Percentiles rank a stretch among this genome's conserved stretches.
Evolutionary conservation across 2,329 filamentous ascomycete genomes (phyloP).

Genomic region (Atkinsonella hypoxylon): DNA sequence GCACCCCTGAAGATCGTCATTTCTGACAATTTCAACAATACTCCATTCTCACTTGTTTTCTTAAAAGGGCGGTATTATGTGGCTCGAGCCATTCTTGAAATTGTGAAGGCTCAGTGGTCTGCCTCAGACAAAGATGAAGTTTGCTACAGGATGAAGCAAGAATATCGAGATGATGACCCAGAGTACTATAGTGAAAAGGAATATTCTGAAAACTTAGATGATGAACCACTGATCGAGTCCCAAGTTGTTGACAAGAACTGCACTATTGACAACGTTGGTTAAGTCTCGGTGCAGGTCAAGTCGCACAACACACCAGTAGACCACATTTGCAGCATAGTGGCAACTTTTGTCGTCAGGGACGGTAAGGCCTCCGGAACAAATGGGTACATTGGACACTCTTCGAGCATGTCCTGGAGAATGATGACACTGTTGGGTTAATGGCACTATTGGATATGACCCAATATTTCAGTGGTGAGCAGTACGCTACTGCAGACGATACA

Average conservation of each 20-base stretch:
- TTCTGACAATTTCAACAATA: constrained; percentile 36
- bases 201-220: constrained; percentile 22
- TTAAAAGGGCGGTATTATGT: constrained; percentile 51
- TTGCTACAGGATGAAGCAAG: constrained; percentile 33
- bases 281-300: constrained; percentile 56
- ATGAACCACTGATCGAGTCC: constrained; percentile 32
- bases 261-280: constrained; percentile 65
- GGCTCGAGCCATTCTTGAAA: constrained; percentile 56
- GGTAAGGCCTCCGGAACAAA: constrained; percentile 11
- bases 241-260: constrained; percentile 54
- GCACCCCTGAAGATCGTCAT: constrained; percentile 54
- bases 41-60: constrained; percentile 57
- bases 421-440: constrained; percentile 42
- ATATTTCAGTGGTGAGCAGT: constrained; percentile 28
- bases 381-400: constrained; percentile 19
- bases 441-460: constrained; percentile 44
- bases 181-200: constrained; percentile 23
- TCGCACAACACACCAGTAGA: constrained; percentile 44
- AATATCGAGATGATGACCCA: constrained; percentile 25
- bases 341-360: constrained; percentile 21
- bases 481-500: constrained; percentile 18
- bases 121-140: constrained; percentile 39
- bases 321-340: constrained; percentile 33
- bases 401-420: constrained; percentile 33
- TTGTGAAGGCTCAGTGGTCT: constrained; percentile 56